Evolutionary conservation across 805 yeast genomes (phyloP), one percentile per base, ranked within the genome.

Genomic region (Scheffersomyces coipomensis): DNA sequence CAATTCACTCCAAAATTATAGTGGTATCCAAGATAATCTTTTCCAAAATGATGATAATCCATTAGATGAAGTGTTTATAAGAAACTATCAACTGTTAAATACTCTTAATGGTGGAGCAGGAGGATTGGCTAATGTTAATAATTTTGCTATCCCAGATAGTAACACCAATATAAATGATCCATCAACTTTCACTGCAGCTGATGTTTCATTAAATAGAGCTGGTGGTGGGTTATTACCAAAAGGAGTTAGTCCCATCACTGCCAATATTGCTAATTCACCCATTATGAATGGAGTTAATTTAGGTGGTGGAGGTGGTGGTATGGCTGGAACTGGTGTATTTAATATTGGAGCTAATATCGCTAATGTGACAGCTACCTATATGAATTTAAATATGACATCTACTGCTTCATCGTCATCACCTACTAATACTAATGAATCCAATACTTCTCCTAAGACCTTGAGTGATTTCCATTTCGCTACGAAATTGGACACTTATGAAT

Each of bases 21-120:
- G n/a, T 22, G 65, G 61, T 4, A 49, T 64, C n/a, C 70, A 58
- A 23, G 71, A 68, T 30, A 63, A 64, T 40, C 58, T 64, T 13
- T 68, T 69, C 39, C 61, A 52, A 45, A 64, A 56, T 41, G 60
- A 50, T 29, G 58, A 55, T 21, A 69, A 69, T 37, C 75, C 74
- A 0, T 47, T 69, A 21, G 75, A 68, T 35, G 71, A 66, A 15
- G 52, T 59, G 4, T 51, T 68, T 34, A 35, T 52, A 13, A 43
- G 48, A 31, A 37, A 37, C 12, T 37, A 29, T 15, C 39, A 37
- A 23, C 34, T 22, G 22, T 10, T 30, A 10, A 24, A 15, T 16
- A 25, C 32, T 9, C 21, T 19, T 9, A 29, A 30, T n/a, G 13
- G 13, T 13, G 30, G 30, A 13, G 12, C 18, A 6, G 18, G 11